Base-by-base conservation (phyloP, 257 asterid genomes). In the Solanum pinnatisectum region DNA sequence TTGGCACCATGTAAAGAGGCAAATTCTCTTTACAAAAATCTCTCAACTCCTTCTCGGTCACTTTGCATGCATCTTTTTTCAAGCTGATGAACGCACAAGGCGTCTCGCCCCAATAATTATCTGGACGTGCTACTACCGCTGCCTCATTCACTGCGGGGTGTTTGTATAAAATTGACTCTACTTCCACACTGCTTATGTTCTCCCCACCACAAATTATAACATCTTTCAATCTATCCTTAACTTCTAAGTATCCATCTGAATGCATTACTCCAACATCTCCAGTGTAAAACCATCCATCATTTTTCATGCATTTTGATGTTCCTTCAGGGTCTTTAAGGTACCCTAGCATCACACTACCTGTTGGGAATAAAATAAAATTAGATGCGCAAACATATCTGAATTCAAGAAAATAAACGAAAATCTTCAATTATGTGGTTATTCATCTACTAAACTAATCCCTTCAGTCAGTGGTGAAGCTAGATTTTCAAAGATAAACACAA, bases 221-320 rank as follows among this genome's bases (percentile, higher is more conserved):
- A 27, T 93, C 95, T 86, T 91, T 93, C 3, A 88, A 88, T 40
- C 95, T 63, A 27, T 93, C 95, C 46, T 92, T 93, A 1, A 92
- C 91, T 84, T 93, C 93, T 84, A 92, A 33, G 86, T 93, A 93
- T 84, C 95, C 95, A 77, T 93, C 93, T 2, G 88, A 71, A 70
- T 93, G 95, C 88, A 92, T 84, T 56, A 93, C 95, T 6, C 94
- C 95, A 2, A 93, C 90, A 44, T 93, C 95, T 3, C 94, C 95
- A 3, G 93, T 89, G 87, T 90, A 92, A 33, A 93, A 90, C 95
- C 95, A 93, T 71, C 93, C 95, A 20, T 91, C 86, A 2, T 78
- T 87, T 22, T 84, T 91, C 92, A 92, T 91, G 84, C 92, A 87
- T 25, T 83, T 88, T n/a, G 83, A 52, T 0, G 95, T 93, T 16